Evolutionary conservation across 306 rosid species (phyloP).

Genomic region (Gleditsia sinensis): DNA sequence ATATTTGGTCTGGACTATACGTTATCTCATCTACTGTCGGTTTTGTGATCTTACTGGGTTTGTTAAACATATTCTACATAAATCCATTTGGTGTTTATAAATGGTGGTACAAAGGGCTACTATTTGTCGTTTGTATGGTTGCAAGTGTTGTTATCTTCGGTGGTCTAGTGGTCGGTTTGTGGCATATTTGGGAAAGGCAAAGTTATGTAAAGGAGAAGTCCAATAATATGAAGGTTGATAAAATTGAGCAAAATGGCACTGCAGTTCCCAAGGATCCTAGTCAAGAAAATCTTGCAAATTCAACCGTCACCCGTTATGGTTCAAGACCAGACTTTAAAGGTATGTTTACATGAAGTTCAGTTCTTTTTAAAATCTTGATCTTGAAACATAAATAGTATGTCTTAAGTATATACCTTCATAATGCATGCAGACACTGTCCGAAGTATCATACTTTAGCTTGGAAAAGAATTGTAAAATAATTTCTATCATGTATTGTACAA

Average conservation of each 20-base stretch:
- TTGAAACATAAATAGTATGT: slow-evolving; percentile 2
- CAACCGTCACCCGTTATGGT: slow-evolving; percentile 58
- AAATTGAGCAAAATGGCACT: slow-evolving; percentile 28
- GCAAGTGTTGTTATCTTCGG: slow-evolving; percentile 74
- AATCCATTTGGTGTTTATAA: slow-evolving; percentile 50
- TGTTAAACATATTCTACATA: slow-evolving; percentile 64
- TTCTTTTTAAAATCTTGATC: background rate
- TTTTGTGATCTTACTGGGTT: slow-evolving; percentile 50
- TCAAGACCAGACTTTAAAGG: slow-evolving; percentile 82
- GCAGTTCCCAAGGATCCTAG: slow-evolving; percentile 36
- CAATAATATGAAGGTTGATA: slow-evolving; percentile 24
- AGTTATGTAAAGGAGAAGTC: slow-evolving; percentile 34
- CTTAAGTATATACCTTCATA: background rate
- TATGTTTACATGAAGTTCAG: slow-evolving; percentile 27
- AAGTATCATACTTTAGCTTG: background rate
- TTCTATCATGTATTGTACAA: too few species aligned
- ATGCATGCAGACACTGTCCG: background rate
- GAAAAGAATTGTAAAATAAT: too few species aligned
- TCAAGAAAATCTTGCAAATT: slow-evolving; percentile 30
- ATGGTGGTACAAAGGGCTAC: slow-evolving; percentile 94
- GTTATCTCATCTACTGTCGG: slow-evolving; percentile 70
- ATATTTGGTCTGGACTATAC: slow-evolving; percentile 79
- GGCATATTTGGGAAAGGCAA: slow-evolving; percentile 73
- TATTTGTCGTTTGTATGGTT: slow-evolving; percentile 64
- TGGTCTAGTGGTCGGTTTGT: slow-evolving; percentile 65